Evolutionary conservation across 2,329 filamentous ascomycete species (phyloP).

Genomic region (Thielaviopsis ethacetica): DNA sequence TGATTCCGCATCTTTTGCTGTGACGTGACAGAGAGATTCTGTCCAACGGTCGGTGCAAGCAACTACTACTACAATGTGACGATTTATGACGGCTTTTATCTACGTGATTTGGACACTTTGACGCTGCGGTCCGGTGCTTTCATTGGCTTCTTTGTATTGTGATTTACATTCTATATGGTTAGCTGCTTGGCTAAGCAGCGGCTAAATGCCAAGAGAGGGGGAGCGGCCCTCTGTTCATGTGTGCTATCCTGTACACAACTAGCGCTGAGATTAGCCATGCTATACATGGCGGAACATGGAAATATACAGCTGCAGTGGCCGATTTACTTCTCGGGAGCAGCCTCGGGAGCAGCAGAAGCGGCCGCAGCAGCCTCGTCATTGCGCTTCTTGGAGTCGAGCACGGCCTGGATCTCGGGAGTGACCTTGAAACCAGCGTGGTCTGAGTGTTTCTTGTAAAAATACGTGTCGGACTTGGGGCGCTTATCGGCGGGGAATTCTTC

Average conservation of each 20-base stretch:
- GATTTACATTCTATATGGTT: not conserved
- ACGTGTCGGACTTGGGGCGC: constrained; percentile 52
- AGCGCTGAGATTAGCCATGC: too few relatives aligned
- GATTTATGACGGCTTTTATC: not conserved
- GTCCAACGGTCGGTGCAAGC: too few relatives aligned
- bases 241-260: not conserved
- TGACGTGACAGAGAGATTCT: too few relatives aligned
- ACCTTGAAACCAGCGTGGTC: constrained; percentile 72
- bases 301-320: not conserved
- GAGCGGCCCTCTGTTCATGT: not conserved
- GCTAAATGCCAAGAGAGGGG: not conserved
- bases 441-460: constrained; percentile 78
- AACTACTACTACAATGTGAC: not conserved
- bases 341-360: constrained; percentile 14
- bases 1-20: constrained; percentile 22
- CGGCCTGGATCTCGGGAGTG: constrained; percentile 40
- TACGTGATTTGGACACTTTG: not conserved
- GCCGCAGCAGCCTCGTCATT: constrained; percentile 16
- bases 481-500: constrained; percentile 58
- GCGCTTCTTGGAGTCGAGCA: constrained; percentile 38
- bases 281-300: not conserved
- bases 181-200: not conserved
- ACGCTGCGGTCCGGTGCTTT: not conserved
- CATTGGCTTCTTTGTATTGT: not conserved
- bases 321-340: not conserved